Conservation (phyloP, 768 basidiomycete genomes). For the Panellus pusillus region DNA sequence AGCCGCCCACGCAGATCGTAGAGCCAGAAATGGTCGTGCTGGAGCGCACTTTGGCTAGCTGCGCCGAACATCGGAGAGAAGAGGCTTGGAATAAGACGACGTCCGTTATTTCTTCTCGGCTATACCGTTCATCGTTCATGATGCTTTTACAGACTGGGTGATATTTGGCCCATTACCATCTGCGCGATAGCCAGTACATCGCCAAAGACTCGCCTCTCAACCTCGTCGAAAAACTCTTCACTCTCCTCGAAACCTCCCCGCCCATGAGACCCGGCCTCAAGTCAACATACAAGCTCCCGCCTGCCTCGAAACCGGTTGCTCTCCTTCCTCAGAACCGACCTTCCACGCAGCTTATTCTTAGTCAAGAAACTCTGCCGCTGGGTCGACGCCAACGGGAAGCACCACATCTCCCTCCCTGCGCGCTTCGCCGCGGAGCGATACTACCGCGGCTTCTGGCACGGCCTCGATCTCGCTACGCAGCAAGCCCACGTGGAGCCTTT, state of each 20-base stretch:
- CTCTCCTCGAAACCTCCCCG: slow-evolving; percentile 17
- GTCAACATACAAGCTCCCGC: slow-evolving; percentile 11
- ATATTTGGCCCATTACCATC: slow-evolving; percentile 17
- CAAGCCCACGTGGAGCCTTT: slow-evolving; percentile 19
- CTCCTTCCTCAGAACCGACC: slow-evolving; percentile 14
- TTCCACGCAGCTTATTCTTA: slow-evolving; percentile 17
- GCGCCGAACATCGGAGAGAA: slow-evolving; percentile 15
- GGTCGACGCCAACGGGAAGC: slow-evolving; percentile 6
- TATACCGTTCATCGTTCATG: slow-evolving; percentile 4
- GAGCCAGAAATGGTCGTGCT: slow-evolving; percentile 13
- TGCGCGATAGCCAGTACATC: slow-evolving; percentile 17
- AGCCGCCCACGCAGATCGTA: not conserved
- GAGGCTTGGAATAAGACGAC: slow-evolving; percentile 16
- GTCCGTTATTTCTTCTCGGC: slow-evolving; percentile 5
- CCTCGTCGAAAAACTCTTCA: slow-evolving; percentile 19
- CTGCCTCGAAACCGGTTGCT: slow-evolving; percentile 11
- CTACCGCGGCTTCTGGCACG: slow-evolving; percentile 14
- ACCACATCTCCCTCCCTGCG: slow-evolving; percentile 5
- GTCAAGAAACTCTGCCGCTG: slow-evolving; percentile 15
- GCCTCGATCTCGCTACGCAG: slow-evolving; percentile 17
- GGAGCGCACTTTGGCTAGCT: slow-evolving; percentile 13
- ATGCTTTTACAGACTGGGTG: slow-evolving; percentile 6
- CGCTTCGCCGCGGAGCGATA: slow-evolving; percentile 1
- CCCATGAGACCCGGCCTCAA: slow-evolving; percentile 5
- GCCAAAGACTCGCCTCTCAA: slow-evolving; percentile 14